Evolutionary conservation across 2,329 filamentous ascomycete genomes (phyloP), one percentile per base, ranked within the genome.

Genomic region (Cladophialophora psammophila): DNA sequence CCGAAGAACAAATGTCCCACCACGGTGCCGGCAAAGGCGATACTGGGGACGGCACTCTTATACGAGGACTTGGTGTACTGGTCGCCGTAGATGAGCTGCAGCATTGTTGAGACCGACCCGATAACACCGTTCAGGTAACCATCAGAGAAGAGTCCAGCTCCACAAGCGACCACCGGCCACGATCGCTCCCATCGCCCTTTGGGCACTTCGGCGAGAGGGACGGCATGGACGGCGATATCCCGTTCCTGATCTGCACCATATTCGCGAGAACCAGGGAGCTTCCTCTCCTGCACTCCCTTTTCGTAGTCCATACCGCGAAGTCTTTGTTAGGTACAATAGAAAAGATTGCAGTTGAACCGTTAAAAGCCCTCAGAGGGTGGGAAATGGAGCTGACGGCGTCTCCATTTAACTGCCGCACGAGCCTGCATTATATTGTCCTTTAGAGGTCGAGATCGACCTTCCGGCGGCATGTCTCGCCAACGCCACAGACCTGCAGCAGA

Each of bases 11-110:
- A 82, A 82, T 93, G 91, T 1, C 93, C 93, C 0, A 95, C 81
- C 5, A 96, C 91, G n/a, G 92, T 96, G 10, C 93, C 93, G 0
- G 89, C 93, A 75, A 96, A 97, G 5, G 91, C 90, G 73, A 97
- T 95, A 68, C 90, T 89, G 26, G 88, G 85, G 62, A 96, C 90
- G 73, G 95, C 92, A 73, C 86, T 87, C 71, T 88, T 87, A 1
- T 92, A 90, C 0, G 83, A 82, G 0, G 91, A 94, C 2, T 81
- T 80, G 15, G 77, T 83, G 78, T 93, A 97, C 15, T 85, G 78
- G 0, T 83, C 79, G 42, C 86, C 85, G 75, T 97, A 97, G 72
- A 96, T 85, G 0, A 77, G 79, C 18, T 76, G 77, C 5, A 97
- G 86, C 65, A 93, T 88, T 1, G 92, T 96, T 73, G 90, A 91